A percentile compares a stretch with the other conserved stretches of the same genome.
Conservation (phyloP, 2,329 filamentous ascomycete genomes). For the Trichoderma afroharzianum region DNA sequence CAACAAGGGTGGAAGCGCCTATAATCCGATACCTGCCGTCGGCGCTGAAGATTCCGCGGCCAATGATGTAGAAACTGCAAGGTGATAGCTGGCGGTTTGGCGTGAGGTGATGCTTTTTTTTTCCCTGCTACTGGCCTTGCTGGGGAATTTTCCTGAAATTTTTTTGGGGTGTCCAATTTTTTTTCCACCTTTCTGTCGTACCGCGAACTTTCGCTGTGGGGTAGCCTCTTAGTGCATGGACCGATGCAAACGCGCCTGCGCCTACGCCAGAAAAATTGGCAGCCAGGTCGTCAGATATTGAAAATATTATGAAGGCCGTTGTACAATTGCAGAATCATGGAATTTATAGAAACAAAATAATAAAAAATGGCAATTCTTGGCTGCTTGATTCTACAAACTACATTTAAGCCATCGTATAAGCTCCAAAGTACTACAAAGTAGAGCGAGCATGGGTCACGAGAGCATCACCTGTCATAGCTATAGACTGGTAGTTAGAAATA, state of each 20-base stretch:
- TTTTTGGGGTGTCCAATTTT: constrained; percentile 18
- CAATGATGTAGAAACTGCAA: background rate
- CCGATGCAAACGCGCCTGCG: background rate
- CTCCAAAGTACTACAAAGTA: background rate
- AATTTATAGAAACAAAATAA: background rate
- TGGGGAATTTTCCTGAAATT: constrained; percentile 15
- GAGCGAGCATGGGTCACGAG: background rate
- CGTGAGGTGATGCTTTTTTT: constrained; percentile 15
- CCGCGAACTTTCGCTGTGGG: constrained; percentile 15
- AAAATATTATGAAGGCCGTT: background rate
- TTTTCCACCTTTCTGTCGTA: constrained; percentile 11
- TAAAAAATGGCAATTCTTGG: background rate
- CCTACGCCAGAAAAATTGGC: background rate
- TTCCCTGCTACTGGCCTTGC: constrained; percentile 13
- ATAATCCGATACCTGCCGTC: background rate
- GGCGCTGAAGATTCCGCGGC: background rate
- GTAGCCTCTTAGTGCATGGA: constrained; percentile 6
- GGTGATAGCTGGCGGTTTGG: constrained; percentile 5
- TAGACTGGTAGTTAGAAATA: background rate
- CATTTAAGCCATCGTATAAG: background rate
- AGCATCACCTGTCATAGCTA: background rate
- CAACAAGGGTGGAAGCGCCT: background rate
- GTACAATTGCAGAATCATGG: background rate
- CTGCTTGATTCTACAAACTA: background rate
- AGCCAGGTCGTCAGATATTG: background rate